Evolutionary conservation across 148 eudicot species (phyloP), one percentile per base, ranked within the genome.

Genomic region (Vaccinium macrocarpon): DNA sequence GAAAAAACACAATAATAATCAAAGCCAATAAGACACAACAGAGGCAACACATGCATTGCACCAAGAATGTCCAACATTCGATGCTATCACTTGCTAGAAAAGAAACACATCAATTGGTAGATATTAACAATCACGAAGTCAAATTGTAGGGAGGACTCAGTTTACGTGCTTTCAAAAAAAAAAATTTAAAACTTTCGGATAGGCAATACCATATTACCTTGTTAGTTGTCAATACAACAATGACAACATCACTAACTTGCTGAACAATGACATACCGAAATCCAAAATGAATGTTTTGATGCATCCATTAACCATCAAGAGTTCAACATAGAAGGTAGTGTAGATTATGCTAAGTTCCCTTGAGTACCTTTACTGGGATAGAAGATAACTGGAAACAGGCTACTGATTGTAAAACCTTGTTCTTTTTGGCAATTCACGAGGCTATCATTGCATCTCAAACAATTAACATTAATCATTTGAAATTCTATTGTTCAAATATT

Each of bases 361-460:
- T 9, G 27, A 23, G 3, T 23, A 66, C 72, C 72, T 21, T 12
- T 21, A 23, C 25, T 66, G 25, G 72, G 12, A 66, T 66, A 23
- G 25, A 5, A 16, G 68, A 25, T 25, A 66, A 23, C 10, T 10
- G 32, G 27, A 66, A 3, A 9, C 12, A 1, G 14, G 2, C 12
- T 9, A 25, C 12, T 2, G 27, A 25, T 23, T 6, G 3, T 25
- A 23, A 1, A n/a, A 5, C 12, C 25, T 66, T 14, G 16, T 55
- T 66, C 27, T 8, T 66, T 23, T 66, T 66, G 72, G 35, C 32
- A 23, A 66, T 66, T 62, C 68, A 62, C 6, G 29, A 62, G 27
- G 72, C 72, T 7, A 23, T 10, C 32, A 66, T 15, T 62, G 8
- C 72, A 66, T 35, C 38, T 35, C 38, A 91, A 66, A 66, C 72